Evolutionary conservation across 441 rosid species (phyloP), one percentile per base, ranked within the genome.

Genomic region (Gossypium aridum): DNA sequence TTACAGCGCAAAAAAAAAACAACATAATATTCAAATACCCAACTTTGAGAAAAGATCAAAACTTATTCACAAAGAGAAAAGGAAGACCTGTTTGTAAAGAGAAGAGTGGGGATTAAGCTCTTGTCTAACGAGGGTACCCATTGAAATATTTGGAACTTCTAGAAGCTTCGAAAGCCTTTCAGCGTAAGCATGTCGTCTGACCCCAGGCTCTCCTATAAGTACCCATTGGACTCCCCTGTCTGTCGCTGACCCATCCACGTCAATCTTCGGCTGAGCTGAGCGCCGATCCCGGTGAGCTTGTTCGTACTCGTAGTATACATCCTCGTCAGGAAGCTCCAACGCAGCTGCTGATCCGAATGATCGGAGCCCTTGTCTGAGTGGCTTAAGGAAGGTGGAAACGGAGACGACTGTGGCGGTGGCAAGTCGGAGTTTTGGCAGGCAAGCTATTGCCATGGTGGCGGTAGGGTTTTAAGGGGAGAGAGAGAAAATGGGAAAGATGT

Each of bases 201-300:
- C 90, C 37, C 89, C 90, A 1, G 93, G 90, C 14, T 87, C 92
- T 1, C 98, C 98, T 26, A 96, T 94, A 39, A 96, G 75, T 80
- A 91, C 97, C 99, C 99, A 96, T 79, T 96, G 97, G 64, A 91
- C 94, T 78, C 98, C 98, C 74, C 94, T 91, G 77, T 78, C 84
- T 49, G 87, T 82, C 2, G 75, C 82, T 45, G 78, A 76, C 26
- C 84, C 86, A 66, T 77, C 88, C 71, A 82, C 67, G 61, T 79
- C 76, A 64, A 81, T 66, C 49, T 54, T 65, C 61, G 75, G 79
- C 61, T 59, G 74, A 56, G 81, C 53, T 54, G 55, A 56, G 16
- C 77, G 59, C 5, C 64, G 76, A 47, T 67, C 71, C 43, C 62
- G 43, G 17, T 63, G 70, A 39, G 54, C 17, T 19, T 22, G 72